Evolutionary conservation across 1,139 yeast species (phyloP).

Genomic region (Suhomyces coccinellae): DNA sequence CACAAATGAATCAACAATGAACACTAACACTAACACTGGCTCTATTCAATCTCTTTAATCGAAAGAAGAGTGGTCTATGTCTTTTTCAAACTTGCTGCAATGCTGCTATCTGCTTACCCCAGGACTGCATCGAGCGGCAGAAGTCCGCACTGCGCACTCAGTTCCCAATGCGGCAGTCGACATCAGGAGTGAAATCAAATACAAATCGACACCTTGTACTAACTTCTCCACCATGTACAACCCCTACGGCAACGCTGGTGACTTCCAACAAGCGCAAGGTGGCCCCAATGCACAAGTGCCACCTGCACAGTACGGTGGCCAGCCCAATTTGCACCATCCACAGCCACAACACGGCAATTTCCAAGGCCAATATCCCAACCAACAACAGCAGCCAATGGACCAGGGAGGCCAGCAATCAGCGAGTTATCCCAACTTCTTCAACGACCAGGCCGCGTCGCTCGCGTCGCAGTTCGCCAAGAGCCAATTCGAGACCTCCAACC

Average conservation of each 20-base stretch:
- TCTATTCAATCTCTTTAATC: no score
- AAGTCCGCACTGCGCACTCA: neutral
- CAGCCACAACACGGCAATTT: slow-evolving; percentile 32
- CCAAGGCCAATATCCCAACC: slow-evolving; percentile 14
- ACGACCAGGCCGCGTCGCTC: slow-evolving; percentile 80
- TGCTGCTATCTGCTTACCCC: neutral
- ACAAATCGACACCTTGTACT: neutral
- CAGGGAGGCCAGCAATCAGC: slow-evolving; percentile 17
- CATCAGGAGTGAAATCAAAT: neutral
- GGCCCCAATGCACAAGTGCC: slow-evolving; percentile 14
- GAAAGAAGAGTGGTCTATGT: neutral
- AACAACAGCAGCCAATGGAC: neutral
- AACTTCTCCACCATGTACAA: slow-evolving; percentile 39
- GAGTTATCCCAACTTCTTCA: slow-evolving; percentile 47
- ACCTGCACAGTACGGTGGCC: slow-evolving; percentile 15
- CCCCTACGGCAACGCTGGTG: slow-evolving; percentile 40
- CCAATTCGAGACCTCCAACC: slow-evolving; percentile 72
- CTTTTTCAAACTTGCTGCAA: neutral
- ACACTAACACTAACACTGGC: neutral
- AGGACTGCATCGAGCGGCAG: slow-evolving; percentile 3
- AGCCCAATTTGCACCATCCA: slow-evolving; percentile 32
- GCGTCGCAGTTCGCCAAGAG: slow-evolving; percentile 88
- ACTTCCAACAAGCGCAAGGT: slow-evolving; percentile 18
- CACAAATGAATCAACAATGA: neutral
- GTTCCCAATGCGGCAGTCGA: slow-evolving; percentile 7